Evolutionary conservation across 345 rosid species (phyloP).

Genomic region (Nasturtium officinale): DNA sequence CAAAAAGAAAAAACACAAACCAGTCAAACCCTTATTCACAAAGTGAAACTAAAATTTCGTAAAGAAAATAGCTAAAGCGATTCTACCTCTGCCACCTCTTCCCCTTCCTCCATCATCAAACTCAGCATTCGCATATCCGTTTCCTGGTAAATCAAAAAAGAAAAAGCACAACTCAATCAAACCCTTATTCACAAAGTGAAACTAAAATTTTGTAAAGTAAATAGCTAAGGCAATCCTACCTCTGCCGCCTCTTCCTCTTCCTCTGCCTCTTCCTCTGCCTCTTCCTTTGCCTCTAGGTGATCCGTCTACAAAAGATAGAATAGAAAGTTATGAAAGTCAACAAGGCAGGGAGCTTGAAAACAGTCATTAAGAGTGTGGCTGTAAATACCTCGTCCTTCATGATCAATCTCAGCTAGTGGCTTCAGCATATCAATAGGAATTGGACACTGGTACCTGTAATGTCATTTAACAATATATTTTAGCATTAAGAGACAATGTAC

Average conservation of each 20-base stretch:
- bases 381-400: slow-evolving; percentile 64
- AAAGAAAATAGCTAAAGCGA: slow-evolving; percentile 27
- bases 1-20: no score
- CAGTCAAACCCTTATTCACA: no score
- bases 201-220: slow-evolving; percentile 23
- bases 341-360: background rate
- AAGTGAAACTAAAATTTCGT: background rate
- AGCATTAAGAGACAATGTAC: slow-evolving; percentile 6
- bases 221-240: slow-evolving; percentile 32
- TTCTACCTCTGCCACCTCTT: slow-evolving; percentile 44
- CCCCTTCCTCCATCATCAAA: slow-evolving; percentile 25
- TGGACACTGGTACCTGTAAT: slow-evolving; percentile 73
- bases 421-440: slow-evolving; percentile 70
- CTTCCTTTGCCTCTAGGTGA: slow-evolving; percentile 63
- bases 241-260: slow-evolving; percentile 48
- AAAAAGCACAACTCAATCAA: no score
- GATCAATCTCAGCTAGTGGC: slow-evolving; percentile 49
- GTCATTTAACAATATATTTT: background rate
- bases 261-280: slow-evolving; percentile 58
- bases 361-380: background rate
- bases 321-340: background rate
- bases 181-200: background rate
- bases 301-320: slow-evolving; percentile 51
- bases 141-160: no score
- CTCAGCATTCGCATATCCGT: no score